Percentiles rank a stretch among this genome's conserved stretches.
phyloP scores from a whole-genome alignment of 2,329 filamentous ascomycete species.

The Epichloe gansuensis region DNA sequence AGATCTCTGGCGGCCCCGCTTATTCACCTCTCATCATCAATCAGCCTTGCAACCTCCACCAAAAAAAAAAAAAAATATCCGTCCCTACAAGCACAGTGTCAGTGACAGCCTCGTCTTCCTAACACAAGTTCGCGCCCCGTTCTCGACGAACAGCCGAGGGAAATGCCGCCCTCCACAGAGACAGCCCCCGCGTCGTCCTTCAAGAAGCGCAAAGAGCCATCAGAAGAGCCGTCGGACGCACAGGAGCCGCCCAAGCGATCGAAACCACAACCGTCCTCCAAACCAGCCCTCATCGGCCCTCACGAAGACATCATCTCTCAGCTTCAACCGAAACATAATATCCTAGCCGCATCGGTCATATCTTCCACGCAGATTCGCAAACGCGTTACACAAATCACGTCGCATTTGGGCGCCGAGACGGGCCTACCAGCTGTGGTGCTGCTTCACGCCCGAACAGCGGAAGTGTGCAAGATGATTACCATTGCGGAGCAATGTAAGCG shows the following conservation, averaged over 20 bases:
- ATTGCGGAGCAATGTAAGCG: constrained; percentile 54
- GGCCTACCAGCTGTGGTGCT: constrained; percentile 26
- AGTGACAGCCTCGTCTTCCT: not conserved
- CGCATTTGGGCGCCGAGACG: constrained; percentile 26
- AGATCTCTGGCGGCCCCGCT: no score
- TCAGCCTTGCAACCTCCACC: no score
- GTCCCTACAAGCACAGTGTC: no score
- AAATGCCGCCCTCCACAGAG: not conserved
- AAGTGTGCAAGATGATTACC: constrained; percentile 53
- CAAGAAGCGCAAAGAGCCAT: constrained; percentile 1
- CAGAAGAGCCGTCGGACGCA: not conserved
- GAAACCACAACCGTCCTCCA: constrained; percentile 5
- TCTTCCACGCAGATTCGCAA: constrained; percentile 48
- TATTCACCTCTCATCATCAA: no score
- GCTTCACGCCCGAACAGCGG: constrained; percentile 35
- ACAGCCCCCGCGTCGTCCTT: not conserved
- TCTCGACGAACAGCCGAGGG: not conserved
- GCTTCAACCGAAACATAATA: constrained; percentile 33
- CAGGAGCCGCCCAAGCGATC: not conserved
- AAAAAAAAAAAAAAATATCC: no score
- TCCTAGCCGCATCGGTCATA: constrained; percentile 41
- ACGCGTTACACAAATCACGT: constrained; percentile 32
- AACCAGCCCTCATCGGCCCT: constrained; percentile 19
- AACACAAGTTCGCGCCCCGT: not conserved
- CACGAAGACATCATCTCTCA: constrained; percentile 30